Evolutionary conservation across 208 protist genomes (phyloP), one percentile per base, ranked within the genome.

Genomic region (Acanthamoeba royreba): DNA sequence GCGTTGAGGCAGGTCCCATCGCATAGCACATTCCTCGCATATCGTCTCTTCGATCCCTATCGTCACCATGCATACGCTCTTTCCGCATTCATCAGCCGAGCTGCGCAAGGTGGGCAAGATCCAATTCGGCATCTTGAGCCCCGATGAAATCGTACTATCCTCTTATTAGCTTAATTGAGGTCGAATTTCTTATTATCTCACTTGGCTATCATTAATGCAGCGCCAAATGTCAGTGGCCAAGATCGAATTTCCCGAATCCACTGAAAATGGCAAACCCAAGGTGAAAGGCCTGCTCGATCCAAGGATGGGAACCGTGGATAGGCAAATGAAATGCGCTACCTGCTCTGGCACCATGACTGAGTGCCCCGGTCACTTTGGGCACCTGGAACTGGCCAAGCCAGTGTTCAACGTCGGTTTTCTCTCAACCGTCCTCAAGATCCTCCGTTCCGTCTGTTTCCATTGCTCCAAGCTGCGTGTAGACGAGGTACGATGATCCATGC

Each of bases 351-450:
- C 63, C 2, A 43, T 46, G 38, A 72, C 38, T 0, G 88, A 95
- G 25, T 98, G 98, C 94, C 99, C 99, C 3, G 99, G 99, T 13
- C 99, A 99, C 96, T 99, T 99, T 95, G 99, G 99, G n/a, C 98
- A 99, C 96, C 96, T 99, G 17, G 98, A 99, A 52, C 98, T 99
- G 7, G 98, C 97, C 8, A 97, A 99, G 95, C 99, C 99, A 11
- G 97, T 99, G 45, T 99, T 99, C 96, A 99, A 99, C 96, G 97
- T 99, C 81, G 98, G 98, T 35, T 99, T 99, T 81, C 96, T 99
- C 40, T 96, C 98, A 28, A 96, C 98, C n/a, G 96, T 99, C 28
- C 58, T 99, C 52, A 98, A 99, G 72, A 96, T 99, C 7, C 95
- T 99, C 31, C 97, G 98, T 77, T 99, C 98, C 94, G 98, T 99